Base-by-base conservation (phyloP, 2,329 filamentous ascomycete species). In the Fusarium poae region DNA sequence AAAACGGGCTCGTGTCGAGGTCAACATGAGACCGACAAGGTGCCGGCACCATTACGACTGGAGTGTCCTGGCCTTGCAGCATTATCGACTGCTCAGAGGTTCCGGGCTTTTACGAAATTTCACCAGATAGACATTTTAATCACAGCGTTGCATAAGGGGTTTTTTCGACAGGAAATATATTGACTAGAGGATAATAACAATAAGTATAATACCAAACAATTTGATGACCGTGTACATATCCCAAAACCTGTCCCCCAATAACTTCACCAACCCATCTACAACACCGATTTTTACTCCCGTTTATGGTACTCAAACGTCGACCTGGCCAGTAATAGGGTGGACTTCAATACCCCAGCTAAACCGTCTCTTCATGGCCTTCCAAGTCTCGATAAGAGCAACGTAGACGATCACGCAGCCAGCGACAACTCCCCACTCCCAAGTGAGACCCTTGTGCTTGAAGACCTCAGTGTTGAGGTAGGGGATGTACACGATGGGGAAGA, bases 371-470 rank as follows among this genome's bases (percentile, higher is more conserved):
- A 81, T 79, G 56, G 85, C 90, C 80, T 93, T 93, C 89, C 90
- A 93, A 1, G 73, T 71, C 79, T 93, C 91, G 4, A 92, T 82
- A 11, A 91, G 84, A 0, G 78, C 78, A 49, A 92, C 81, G 77
- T 92, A 93, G 11, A 86, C 75, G 3, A 85, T 77, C 1, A 89
- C 83, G 34, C 83, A 86, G 20, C 86, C 83, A 45, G 86, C 81
- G 1, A 93, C 90, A 3, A 93, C 82, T 2, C 85, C 89, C 91
- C 90, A 93, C 74, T 93, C 90, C 89, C 90, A 92, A 3, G 81
- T 83, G 57, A 93, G 89, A 1, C 85, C 87, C 43, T 83, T 82
- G 75, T 93, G 91, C 78, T 91, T 90, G 80, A 92, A 92, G 3
- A 92, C 90, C 4, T 81, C 78, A 1, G 82, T 83, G 75, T 92